These are phyloP conservation scores for Parascedosporium putredinis DNA, from an alignment of 2,329 filamentous ascomycete genomes.

Conservation along the genomic window DNA sequence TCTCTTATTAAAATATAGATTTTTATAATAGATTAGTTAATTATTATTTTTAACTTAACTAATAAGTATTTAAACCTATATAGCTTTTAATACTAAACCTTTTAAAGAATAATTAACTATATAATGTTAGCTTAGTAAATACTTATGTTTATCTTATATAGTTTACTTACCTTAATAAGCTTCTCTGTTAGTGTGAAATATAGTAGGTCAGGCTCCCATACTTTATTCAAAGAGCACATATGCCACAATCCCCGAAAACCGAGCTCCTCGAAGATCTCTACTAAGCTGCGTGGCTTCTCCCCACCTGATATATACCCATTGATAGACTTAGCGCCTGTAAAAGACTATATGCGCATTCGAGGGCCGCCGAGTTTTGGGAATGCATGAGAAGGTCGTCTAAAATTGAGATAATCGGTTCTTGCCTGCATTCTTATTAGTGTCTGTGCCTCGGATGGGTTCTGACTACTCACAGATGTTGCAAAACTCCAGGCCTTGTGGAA, in stretches of 20 bases:
- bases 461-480: slow-evolving; percentile 44
- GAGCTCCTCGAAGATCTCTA: slow-evolving; percentile 44
- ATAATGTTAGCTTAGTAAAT: not conserved
- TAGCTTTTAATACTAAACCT: too few species aligned
- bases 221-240: slow-evolving; percentile 39
- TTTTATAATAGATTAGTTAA: too few species aligned
- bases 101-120: not conserved
- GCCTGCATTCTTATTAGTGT: slow-evolving; percentile 25
- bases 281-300: slow-evolving; percentile 36
- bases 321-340: slow-evolving; percentile 49
- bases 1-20: too few species aligned
- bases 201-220: slow-evolving; percentile 38
- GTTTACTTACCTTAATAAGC: slow-evolving; percentile 33
- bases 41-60: too few species aligned
- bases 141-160: slow-evolving; percentile 1
- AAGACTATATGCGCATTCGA: slow-evolving; percentile 50
- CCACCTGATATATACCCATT: slow-evolving; percentile 38
- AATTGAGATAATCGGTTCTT: slow-evolving; percentile 44
- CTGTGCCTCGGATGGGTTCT: slow-evolving; percentile 3
- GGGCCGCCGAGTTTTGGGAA: slow-evolving; percentile 48
- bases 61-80: too few species aligned
- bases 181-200: slow-evolving; percentile 47
- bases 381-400: slow-evolving; percentile 53
- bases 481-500: slow-evolving; percentile 40
- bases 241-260: slow-evolving; percentile 56